phyloP scores from a whole-genome alignment of 805 yeast species.

The Saturnispora serradocipensis region DNA sequence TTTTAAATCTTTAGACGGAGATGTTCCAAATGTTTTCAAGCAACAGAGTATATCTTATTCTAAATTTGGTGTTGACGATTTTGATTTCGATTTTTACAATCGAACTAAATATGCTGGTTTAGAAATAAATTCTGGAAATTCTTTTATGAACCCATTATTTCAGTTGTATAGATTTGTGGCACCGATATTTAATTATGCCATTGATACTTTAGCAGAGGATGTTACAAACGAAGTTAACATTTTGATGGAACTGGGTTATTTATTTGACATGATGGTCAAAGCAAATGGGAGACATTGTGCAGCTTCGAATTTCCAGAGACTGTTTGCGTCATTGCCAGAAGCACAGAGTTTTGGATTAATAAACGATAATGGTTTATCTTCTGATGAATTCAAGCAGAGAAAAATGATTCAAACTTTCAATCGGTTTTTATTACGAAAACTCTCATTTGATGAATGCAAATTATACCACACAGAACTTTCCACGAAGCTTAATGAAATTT shows the following conservation, averaged over 20 bases:
- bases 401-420: constrained; percentile 44
- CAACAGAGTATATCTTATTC: constrained; percentile 73
- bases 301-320: constrained; percentile 66
- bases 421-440: constrained; percentile 44
- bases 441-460: constrained; percentile 40
- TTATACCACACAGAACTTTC: constrained; percentile 21
- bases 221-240: constrained; percentile 41
- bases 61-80: constrained; percentile 87
- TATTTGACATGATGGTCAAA: constrained; percentile 84
- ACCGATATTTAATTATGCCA: constrained; percentile 55
- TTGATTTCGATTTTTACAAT: constrained; percentile 83
- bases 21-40: constrained; percentile 66
- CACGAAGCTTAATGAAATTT: constrained; percentile 21
- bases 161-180: constrained; percentile 78
- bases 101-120: constrained; percentile 67
- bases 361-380: constrained; percentile 38
- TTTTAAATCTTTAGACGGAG: constrained; percentile 27
- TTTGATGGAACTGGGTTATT: constrained; percentile 74
- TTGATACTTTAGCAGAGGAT: constrained; percentile 46
- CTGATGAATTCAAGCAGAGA: constrained; percentile 37
- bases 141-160: constrained; percentile 67
- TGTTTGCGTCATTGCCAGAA: constrained; percentile 39
- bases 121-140: constrained; percentile 78
- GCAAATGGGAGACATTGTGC: constrained; percentile 73
- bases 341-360: constrained; percentile 46